Evolutionary conservation across 495 filamentous ascomycete species (phyloP), one percentile per base, ranked within the genome.

Genomic region (Neurospora sp.): DNA sequence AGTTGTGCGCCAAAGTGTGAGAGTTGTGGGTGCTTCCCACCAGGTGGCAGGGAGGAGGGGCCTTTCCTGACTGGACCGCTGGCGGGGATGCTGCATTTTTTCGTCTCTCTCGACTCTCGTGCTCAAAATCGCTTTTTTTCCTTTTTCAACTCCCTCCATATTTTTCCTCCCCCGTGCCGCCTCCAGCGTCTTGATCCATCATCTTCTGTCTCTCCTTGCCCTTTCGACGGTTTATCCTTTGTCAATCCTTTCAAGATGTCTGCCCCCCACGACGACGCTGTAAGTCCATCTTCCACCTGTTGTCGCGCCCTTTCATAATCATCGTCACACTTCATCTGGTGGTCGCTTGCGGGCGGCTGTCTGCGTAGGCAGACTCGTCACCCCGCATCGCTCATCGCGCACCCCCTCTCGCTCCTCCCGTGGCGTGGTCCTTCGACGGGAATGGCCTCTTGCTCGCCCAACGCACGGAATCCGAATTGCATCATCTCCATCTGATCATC

Each of bases 221-320:
- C 70, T 59, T 72, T 74, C 39, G 70, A 76, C 73, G 45, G 40
- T 78, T 72, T 77, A 81, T 82, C 78, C 59, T 82, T 81, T 72
- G 70, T 71, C 78, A 83, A 77, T 77, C 78, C 75, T 72, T 76
- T 80, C 81, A 85, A 82, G 71, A 88, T 89, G 86, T 81, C 86
- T 72, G 15, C 15, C 54, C 0, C 54, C 3, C 2, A 66, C 54
- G 86, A 89, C 70, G 84, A 84, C 43, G 77, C 80, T 71, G 85
- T 86, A 76, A 77, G 81, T 81, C 59, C 17, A 42, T 70, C 38
- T 19, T 39, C 39, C 69, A 17, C 39, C 70, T 71, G 34, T 24
- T 74, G 39, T n/a, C 69, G 39, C 72, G 40, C 42, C 71, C 71
- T 70, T 69, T 71, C 13, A 36, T 17, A 66, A 36, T 34, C 54